Base-by-base conservation (phyloP, 129 eudicot genomes). In the Deinandra increscens region DNA sequence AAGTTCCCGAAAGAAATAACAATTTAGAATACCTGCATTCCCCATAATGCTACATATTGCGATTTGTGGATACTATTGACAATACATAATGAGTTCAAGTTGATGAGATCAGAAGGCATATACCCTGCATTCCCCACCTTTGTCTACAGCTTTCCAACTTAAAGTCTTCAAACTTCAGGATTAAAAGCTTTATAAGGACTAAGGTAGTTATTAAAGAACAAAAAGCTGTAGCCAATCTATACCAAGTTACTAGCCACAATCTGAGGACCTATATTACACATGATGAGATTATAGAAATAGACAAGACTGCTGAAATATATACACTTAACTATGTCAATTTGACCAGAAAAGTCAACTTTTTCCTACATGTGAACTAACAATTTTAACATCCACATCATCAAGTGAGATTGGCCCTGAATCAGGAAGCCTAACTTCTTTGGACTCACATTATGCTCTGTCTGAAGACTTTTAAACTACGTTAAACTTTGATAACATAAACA, bases 301-400 rank as follows among this genome's bases (percentile, higher is more conserved):
- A 37, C 9, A 39, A 54, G 31, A 38, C 39, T 44, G 66, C 59
- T 60, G 33, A 56, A 41, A 36, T 0, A 6, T 14, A 7, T 9
- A 38, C 39, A 70, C 66, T 41, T 42, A 56, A 17, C 45, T 10
- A 7, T 33, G 58, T 31, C 59, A 59, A 60, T 17, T 43, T 71
- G 34, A 60, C 58, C 59, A 64, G 7, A 72, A 1, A 74, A 38
- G 46, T 51, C 37, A 9, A 43, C 4, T 74, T 74, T 54, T 26
- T 18, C 23, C 59, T 17, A 74, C 48, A 66, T 66, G 43, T 18
- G 55, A 72, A 80, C 97, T 82, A 20, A 94, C 99, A 71, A 94
- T 87, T 58, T 90, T 96, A 74, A 94, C 99, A 81, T 94, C 99
- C 74, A 90, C 97, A 66, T 90, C 97, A 67, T 94, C 99, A 23